Evolutionary conservation across 495 filamentous ascomycete species (phyloP).

Genomic region (Penicillium simplicissimum): DNA sequence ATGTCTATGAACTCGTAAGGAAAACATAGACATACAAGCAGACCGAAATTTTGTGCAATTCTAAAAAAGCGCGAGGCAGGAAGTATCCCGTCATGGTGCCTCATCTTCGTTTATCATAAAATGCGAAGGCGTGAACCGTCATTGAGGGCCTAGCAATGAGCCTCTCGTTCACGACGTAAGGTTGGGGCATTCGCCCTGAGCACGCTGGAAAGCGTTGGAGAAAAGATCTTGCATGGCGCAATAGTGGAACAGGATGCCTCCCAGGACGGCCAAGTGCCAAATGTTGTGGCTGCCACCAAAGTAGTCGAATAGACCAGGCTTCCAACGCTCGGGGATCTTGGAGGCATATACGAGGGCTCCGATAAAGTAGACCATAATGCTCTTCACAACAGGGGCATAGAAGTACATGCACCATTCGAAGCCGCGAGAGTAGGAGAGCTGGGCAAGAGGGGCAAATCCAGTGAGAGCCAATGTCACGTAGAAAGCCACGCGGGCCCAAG

Average conservation of each 20-base stretch:
- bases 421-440: constrained; percentile 78
- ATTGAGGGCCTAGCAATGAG: constrained; percentile 6
- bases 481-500: constrained; percentile 89
- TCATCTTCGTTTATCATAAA: constrained; percentile 19
- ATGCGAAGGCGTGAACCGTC: not conserved
- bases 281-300: constrained; percentile 93
- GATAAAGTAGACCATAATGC: constrained; percentile 77
- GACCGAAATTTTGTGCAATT: not conserved
- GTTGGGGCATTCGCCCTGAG: constrained; percentile 55
- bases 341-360: constrained; percentile 90
- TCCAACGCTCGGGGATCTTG: constrained; percentile 91
- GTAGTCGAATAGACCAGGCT: constrained; percentile 90
- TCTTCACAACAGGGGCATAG: constrained; percentile 87
- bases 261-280: constrained; percentile 94
- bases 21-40: not conserved
- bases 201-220: constrained; percentile 74
- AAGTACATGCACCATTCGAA: constrained; percentile 73
- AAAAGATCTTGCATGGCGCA: constrained; percentile 96
- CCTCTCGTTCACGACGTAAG: constrained; percentile 23
- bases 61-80: not conserved
- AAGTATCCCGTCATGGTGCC: not conserved
- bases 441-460: constrained; percentile 84
- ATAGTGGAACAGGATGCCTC: constrained; percentile 97
- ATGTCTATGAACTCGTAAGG: constrained; percentile 4
- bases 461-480: constrained; percentile 88